phyloP scores from a whole-genome alignment of 148 eudicot species.

The Cornus suecica region DNA sequence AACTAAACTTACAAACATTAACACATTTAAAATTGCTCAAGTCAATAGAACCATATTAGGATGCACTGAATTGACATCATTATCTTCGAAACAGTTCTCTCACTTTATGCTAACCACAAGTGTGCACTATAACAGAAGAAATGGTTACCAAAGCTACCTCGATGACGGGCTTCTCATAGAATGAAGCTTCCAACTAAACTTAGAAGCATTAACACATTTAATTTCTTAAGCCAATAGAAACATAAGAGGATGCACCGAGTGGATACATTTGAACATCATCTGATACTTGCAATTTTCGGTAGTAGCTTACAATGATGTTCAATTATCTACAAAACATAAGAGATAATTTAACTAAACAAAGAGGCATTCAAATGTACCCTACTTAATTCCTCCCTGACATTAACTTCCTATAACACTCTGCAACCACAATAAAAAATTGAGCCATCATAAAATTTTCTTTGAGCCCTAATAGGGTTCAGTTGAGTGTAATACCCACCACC shows the following conservation, averaged over 20 bases:
- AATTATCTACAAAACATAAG: too few species aligned
- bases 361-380: too few species aligned
- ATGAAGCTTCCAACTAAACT: neutral
- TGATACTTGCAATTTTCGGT: too few species aligned
- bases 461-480: neutral
- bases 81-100: constrained; percentile 31
- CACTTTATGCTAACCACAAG: constrained; percentile 25
- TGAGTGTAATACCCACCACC: neutral
- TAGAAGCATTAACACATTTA: neutral
- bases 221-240: neutral
- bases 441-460: too few species aligned
- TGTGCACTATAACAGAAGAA: too few species aligned
- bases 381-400: too few species aligned
- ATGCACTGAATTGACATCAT: neutral
- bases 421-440: too few species aligned
- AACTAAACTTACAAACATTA: neutral
- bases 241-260: neutral
- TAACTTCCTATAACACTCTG: too few species aligned
- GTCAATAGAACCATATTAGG: neutral
- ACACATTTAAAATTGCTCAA: neutral
- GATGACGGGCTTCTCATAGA: neutral
- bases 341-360: too few species aligned
- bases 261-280: too few species aligned
- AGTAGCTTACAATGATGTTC: too few species aligned
- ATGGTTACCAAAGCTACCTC: neutral